These are phyloP conservation scores for Arthrinium puccinioides DNA, from an alignment of 2,329 filamentous ascomycete genomes.

Conservation along the genomic window DNA sequence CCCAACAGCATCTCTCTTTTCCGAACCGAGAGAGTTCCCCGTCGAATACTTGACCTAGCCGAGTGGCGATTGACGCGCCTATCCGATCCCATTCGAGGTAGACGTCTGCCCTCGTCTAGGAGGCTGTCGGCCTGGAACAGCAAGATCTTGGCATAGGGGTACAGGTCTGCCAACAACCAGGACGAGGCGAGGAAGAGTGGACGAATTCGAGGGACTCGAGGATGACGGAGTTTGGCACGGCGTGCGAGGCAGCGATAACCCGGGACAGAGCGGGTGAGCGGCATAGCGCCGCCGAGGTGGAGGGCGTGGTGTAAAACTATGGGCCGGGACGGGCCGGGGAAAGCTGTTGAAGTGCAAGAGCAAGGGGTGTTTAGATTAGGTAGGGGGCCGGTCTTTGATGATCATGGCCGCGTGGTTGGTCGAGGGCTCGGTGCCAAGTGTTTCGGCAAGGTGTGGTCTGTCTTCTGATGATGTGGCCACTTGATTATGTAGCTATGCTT, in stretches of 20 bases:
- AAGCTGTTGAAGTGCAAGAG: conserved; percentile 29
- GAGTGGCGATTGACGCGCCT: conserved; percentile 20
- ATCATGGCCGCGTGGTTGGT: too few relatives aligned
- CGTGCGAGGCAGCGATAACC: conserved; percentile 22
- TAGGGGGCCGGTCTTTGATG: conserved; percentile 26
- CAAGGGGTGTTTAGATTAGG: conserved; percentile 26
- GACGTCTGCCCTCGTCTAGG: conserved; percentile 21
- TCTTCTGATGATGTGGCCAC: too few relatives aligned
- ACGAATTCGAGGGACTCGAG: conserved; percentile 27
- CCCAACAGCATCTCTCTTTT: conserved; percentile 18
- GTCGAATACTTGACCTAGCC: conserved; percentile 19
- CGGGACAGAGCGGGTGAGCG: conserved; percentile 26
- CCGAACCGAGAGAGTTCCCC: conserved; percentile 24
- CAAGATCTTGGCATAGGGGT: conserved; percentile 24
- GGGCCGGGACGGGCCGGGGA: conserved; percentile 35
- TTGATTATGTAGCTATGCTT: too few relatives aligned
- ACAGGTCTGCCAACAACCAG: conserved; percentile 30
- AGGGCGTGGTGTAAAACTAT: conserved; percentile 34
- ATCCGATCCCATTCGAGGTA: conserved; percentile 27
- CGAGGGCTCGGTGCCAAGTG: too few relatives aligned
- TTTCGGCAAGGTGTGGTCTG: too few relatives aligned
- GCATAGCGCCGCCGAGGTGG: conserved; percentile 7
- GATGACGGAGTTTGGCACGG: conserved; percentile 27
- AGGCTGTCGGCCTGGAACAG: conserved; percentile 32
- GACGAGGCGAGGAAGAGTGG: conserved; percentile 23